Evolutionary conservation across 192 early-diverging fungal genomes (phyloP).

Genomic region (Coemansia asiatica): DNA sequence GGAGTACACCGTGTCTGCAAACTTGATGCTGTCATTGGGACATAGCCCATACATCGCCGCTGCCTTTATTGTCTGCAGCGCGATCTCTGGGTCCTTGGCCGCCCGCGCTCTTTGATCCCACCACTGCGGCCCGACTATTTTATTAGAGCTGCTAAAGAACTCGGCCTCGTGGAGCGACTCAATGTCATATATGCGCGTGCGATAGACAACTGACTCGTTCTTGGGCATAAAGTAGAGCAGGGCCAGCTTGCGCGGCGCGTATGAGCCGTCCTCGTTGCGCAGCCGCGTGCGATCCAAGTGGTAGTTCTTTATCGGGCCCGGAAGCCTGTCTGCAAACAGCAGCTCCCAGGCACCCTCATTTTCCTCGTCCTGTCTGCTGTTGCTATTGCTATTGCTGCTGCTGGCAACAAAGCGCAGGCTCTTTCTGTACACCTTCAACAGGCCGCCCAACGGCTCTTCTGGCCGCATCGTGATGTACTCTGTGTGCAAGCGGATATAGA

Average conservation of each 20-base stretch:
- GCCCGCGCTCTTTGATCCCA: slow-evolving; percentile 13
- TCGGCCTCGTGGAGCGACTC: slow-evolving; percentile 27
- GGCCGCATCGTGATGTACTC: slow-evolving; percentile 37
- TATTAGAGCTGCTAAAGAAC: slow-evolving; percentile 19
- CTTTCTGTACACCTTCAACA: slow-evolving; percentile 51
- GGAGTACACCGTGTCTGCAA: slow-evolving; percentile 40
- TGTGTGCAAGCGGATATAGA: slow-evolving; percentile 46
- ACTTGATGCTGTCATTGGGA: slow-evolving; percentile 25
- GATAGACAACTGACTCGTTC: slow-evolving; percentile 34
- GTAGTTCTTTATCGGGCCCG: slow-evolving; percentile 38
- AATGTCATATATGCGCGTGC: slow-evolving; percentile 42
- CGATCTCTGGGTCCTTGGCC: slow-evolving; percentile 12
- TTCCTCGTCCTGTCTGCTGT: background rate
- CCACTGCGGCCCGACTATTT: slow-evolving; percentile 14
- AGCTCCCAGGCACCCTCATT: slow-evolving; percentile 43
- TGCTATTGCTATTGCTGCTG: background rate
- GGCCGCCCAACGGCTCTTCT: slow-evolving; percentile 35
- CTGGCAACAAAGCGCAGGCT: slow-evolving; percentile 20
- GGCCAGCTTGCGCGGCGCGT: slow-evolving; percentile 37
- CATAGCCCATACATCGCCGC: slow-evolving; percentile 24
- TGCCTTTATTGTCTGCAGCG: slow-evolving; percentile 11
- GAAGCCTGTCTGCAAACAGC: slow-evolving; percentile 48
- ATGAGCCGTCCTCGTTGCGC: slow-evolving; percentile 28
- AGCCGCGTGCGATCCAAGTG: slow-evolving; percentile 47
- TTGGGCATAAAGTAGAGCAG: slow-evolving; percentile 42